Conservation (phyloP, 2,329 filamentous ascomycete genomes). For the Colletotrichum spinosum region DNA sequence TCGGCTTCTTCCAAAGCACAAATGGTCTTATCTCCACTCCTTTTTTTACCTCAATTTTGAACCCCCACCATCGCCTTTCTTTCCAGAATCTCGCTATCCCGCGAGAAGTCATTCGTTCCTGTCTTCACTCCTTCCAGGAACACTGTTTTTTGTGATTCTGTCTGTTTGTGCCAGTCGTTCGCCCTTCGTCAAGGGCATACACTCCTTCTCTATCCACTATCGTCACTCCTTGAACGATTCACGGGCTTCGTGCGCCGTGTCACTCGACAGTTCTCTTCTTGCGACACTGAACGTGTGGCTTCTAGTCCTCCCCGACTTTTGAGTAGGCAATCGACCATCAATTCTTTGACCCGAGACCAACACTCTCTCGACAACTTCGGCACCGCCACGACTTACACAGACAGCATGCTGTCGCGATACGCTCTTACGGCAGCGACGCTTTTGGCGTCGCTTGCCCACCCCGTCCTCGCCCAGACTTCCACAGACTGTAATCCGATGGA, state of each 20-base stretch:
- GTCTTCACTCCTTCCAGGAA: constrained; percentile 7
- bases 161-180: constrained; percentile 7
- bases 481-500: constrained; percentile 84
- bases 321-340: background rate
- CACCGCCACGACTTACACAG: constrained; percentile 25
- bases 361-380: background rate
- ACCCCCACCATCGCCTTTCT: constrained; percentile 26
- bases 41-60: constrained; percentile 22
- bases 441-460: constrained; percentile 56
- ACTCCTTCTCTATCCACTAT: constrained; percentile 17
- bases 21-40: constrained; percentile 12
- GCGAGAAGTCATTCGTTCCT: constrained; percentile 11
- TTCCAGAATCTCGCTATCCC: background rate
- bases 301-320: background rate
- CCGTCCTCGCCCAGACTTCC: constrained; percentile 76
- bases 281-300: constrained; percentile 29
- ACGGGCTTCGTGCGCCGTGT: constrained; percentile 22
- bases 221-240: constrained; percentile 25
- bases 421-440: constrained; percentile 51
- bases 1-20: constrained; percentile 6
- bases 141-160: constrained; percentile 16
- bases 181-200: constrained; percentile 7
- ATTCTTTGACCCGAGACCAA: background rate
- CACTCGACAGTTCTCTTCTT: constrained; percentile 3
- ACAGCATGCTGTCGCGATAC: constrained; percentile 41